Base-by-base conservation (phyloP, 1,284 basidiomycete genomes). In the Malassezia arunalokei region DNA sequence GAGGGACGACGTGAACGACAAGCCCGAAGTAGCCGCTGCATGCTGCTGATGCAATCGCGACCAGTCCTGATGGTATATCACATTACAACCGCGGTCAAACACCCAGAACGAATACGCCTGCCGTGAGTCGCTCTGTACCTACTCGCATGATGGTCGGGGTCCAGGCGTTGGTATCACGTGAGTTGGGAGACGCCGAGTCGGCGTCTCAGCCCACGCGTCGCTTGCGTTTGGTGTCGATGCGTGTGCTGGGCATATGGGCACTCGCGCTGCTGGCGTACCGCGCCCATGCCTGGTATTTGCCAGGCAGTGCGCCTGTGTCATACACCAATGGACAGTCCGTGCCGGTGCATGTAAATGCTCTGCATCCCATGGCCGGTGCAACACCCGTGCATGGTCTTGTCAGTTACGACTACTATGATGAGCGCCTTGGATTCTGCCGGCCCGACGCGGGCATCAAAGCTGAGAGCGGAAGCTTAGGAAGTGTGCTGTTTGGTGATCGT, bases 401-500 rank as follows among this genome's bases (percentile, higher is more conserved):
- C 56, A 57, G 56, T 39, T 61, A 67, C 57, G 87, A 92, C 73
- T 92, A 89, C 74, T 92, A 92, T 75, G 82, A 88, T 64, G 80
- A 83, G 1, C 77, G 77, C 40, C 86, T 96, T 62, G 83, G 83
- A 59, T 96, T 96, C 75, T 96, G 92, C 71, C 67, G 80, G 58
- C 92, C 92, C 6, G 76, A 80, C 44, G 82, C 78, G 6, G 87
- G 87, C 4, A 82, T 84, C 1, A 76, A 82, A 67, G 82, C 83
- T 63, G 83, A 89, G 70, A 82, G 86, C 11, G 91, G 94, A 75
- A 86, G 84, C 1, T 77, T 98, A 27, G 92, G 92, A 5, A 88
- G 87, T 29, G 90, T 94, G 58, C 77, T 98, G 12, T 95, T 95
- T 65, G 92, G 92, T 29, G 92, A 98, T 77, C 81, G 92, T 56